Base-by-base conservation (phyloP, 2,329 filamentous ascomycete genomes). In the Nemania sp. region DNA sequence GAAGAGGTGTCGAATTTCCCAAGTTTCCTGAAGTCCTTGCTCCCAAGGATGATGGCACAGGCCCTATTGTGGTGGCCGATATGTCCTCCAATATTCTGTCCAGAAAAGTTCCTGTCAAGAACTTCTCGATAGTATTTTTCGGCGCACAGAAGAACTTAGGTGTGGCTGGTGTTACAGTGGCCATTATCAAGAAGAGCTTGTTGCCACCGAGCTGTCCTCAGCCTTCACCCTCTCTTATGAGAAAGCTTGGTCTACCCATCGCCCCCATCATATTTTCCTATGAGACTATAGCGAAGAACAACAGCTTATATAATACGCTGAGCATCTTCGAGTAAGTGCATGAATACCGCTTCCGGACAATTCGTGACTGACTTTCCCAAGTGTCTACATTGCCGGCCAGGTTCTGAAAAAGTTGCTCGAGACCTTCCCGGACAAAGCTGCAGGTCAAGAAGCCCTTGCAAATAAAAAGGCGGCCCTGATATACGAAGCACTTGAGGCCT, bases 121-220 rank as follows among this genome's bases (percentile, higher is more conserved):
- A 94, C 68, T 96, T 88, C 73, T 88, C 86, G 1, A 77, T 88
- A 62, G 88, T 97, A 68, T 97, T 97, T 75, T 95, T 91, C 58
- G 91, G 92, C 41, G 91, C 92, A 0, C 93, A 97, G 71, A 97
- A 97, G 82, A 97, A 97, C 73, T 80, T 97, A 9, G 93, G 92
- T 23, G 84, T 83, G 3, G 86, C 93, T 1, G 93, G 93, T 54
- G 82, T 97, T 56, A 94, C 93, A 5, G 89, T 96, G 23, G 87
- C 89, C 12, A 86, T 97, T 43, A 79, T 97, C 66, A 88, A 87
- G 69, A 96, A 95, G 76, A 83, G 77, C 59, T 78, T 97, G 24
- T 80, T 97, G 2, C 83, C 89, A 11, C 88, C 89, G 3, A 72
- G 77, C 24, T 78, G 79, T 2, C 74, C 81, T 6, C 84, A 90